Conservation (phyloP, 1,284 basidiomycete species). For the Pholiota adiposa region DNA sequence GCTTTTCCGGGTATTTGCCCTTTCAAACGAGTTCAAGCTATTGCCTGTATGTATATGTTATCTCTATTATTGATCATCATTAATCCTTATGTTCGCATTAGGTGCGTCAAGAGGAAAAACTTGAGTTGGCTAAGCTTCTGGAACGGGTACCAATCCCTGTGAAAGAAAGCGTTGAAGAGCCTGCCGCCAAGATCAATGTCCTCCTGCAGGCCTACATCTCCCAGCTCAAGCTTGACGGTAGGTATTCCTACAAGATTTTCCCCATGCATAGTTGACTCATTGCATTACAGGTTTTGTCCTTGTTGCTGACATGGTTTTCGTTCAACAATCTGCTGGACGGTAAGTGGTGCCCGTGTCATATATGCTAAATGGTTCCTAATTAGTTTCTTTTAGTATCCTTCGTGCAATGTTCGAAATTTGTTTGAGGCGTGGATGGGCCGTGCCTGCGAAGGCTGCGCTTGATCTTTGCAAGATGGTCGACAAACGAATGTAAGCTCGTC, state of each 20-base stretch:
- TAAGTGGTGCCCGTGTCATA: constrained; percentile 39
- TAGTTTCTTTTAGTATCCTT: constrained; percentile 81
- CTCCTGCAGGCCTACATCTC: constrained; percentile 96
- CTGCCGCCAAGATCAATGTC: constrained; percentile 97
- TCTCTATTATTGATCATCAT: constrained; percentile 11
- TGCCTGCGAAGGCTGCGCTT: constrained; percentile 89
- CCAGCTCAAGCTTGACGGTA: constrained; percentile 89
- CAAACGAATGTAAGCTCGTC: constrained; percentile 76
- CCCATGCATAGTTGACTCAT: not conserved
- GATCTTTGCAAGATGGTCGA: constrained; percentile 99
- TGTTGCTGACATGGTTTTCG: constrained; percentile 98
- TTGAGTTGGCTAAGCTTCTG: constrained; percentile 91
- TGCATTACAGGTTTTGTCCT: constrained; percentile 78
- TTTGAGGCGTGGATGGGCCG: constrained; percentile 97
- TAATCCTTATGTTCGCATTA: constrained; percentile 30
- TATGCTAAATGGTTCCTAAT: too few relatives aligned
- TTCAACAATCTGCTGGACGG: constrained; percentile 91
- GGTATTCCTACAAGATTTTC: constrained; percentile 7
- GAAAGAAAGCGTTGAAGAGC: constrained; percentile 96
- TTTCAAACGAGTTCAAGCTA: constrained; percentile 97
- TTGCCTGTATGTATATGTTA: constrained; percentile 67
- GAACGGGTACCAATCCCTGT: constrained; percentile 98
- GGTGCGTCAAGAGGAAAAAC: constrained; percentile 80
- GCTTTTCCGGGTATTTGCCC: constrained; percentile 94
- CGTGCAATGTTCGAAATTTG: constrained; percentile 99